Evolutionary conservation across 2,329 filamentous ascomycete species (phyloP), one percentile per base, ranked within the genome.

Genomic region (Cordyceps farinosa): DNA sequence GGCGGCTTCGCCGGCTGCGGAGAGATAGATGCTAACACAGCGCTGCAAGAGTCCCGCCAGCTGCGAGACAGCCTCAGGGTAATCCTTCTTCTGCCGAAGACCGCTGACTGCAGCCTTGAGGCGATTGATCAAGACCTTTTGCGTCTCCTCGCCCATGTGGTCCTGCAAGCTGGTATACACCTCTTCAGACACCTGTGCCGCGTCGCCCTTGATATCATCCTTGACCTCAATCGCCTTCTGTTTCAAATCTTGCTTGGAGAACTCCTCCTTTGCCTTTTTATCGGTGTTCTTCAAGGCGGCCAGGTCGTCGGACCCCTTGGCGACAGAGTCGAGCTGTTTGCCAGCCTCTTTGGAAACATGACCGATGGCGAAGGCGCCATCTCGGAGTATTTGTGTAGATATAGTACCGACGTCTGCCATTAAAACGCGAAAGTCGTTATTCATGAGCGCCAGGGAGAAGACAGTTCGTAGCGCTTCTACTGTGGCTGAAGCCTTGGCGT

Each of bases 401-500:
- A 97, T 84, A 0, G 88, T 87, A 52, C 87, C 87, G 47, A 97
- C 77, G 70, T 98, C 94, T 11, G 88, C 86, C 51, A 97, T 79
- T 69, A 98, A 92, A 7, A 93, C 81, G 45, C 93, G 88, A 74
- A 98, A 97, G 70, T 97, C 92, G 0, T 90, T 87, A 72, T 98
- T 98, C 15, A 91, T 92, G 50, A 98, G 79, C 1, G 97, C 83
- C n/a, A 98, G 80, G 3, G 89, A 90, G 36, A 90, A 89, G 0
- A 98, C 86, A 0, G 92, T 97, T 64, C 87, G 89, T 54, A 97
- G 77, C 73, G 92, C 97, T 71, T 90, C 82, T 70, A 93, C 93
- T 17, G 90, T 71, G 1, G 76, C 76, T 6, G 71, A 69, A 8
- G 67, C 70, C 57, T 77, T 72, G 57, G 62, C 59, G 15, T 55